Conservation (phyloP, 192 early-diverging fungal species). For the Chytriomyces sp. region DNA sequence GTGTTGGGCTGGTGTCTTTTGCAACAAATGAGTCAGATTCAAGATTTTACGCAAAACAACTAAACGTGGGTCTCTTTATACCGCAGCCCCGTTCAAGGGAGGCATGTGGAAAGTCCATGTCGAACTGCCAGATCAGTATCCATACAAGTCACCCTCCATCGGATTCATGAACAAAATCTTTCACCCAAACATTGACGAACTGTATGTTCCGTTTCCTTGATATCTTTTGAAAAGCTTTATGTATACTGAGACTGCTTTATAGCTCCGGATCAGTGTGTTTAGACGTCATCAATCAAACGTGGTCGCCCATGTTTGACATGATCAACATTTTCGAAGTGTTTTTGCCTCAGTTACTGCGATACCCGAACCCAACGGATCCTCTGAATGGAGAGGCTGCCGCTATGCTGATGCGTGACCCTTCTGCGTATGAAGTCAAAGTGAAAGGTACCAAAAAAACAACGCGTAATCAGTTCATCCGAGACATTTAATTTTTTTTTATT, state of each 20-base stretch:
- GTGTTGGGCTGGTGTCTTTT: neutral
- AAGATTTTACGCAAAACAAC: too few species aligned
- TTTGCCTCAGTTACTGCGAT: conserved; percentile 94
- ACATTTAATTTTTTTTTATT: too few species aligned
- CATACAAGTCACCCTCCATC: conserved; percentile 98
- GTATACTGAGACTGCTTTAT: conserved; percentile 24
- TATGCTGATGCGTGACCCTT: conserved; percentile 91
- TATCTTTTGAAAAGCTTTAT: conserved; percentile 3
- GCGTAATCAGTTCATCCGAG: neutral
- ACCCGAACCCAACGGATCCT: conserved; percentile 99
- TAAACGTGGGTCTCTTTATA: neutral
- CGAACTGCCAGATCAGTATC: conserved; percentile 98
- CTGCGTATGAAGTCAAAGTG: conserved; percentile 90
- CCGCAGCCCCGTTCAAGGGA: conserved; percentile 85
- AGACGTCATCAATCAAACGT: conserved; percentile 99
- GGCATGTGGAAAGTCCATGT: conserved; percentile 99
- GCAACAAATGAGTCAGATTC: neutral
- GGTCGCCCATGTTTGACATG: conserved; percentile 99
- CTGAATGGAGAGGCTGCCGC: conserved; percentile 99
- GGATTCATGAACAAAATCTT: conserved; percentile 99
- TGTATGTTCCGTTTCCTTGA: conserved; percentile 57
- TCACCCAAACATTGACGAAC: conserved; percentile 99
- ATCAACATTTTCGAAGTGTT: conserved; percentile 99
- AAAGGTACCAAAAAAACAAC: conserved; percentile 64
- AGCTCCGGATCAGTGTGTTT: conserved; percentile 98